These are phyloP conservation scores for Penicillium soppii DNA, from an alignment of 495 filamentous ascomycete species.

Conservation along the genomic window DNA sequence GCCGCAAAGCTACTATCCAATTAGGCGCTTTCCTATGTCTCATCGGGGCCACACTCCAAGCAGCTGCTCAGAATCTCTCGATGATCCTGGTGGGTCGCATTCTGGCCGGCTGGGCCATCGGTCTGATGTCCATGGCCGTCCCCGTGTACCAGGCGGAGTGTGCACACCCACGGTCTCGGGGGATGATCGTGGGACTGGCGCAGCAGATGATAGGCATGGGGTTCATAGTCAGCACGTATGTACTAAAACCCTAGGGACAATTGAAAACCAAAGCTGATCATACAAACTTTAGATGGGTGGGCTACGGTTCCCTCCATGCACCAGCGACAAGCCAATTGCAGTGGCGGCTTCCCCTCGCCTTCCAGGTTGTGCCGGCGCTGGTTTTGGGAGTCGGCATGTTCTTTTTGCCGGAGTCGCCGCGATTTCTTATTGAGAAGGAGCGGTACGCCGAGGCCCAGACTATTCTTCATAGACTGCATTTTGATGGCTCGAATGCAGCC, in stretches of 20 bases:
- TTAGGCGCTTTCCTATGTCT: conserved; percentile 55
- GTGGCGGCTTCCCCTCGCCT: conserved; percentile 57
- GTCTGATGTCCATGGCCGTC: conserved; percentile 56
- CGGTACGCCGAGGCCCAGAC: conserved; percentile 44
- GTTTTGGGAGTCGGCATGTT: conserved; percentile 47
- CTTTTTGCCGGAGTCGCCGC: conserved; percentile 56
- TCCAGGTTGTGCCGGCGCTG: conserved; percentile 48
- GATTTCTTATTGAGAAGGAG: conserved; percentile 53
- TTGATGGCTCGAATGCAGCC: conserved; percentile 45
- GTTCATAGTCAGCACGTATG: conserved; percentile 51
- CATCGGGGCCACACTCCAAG: conserved; percentile 56
- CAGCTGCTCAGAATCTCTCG: conserved; percentile 48
- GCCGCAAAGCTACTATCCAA: conserved; percentile 55
- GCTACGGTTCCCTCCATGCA: conserved; percentile 51
- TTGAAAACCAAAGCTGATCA: background rate
- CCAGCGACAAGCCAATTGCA: conserved; percentile 43
- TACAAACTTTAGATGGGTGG: conserved; percentile 48
- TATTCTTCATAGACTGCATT: conserved; percentile 51
- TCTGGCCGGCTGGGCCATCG: conserved; percentile 61
- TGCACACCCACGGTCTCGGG: conserved; percentile 51
- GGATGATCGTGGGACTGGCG: conserved; percentile 56
- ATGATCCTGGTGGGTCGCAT: conserved; percentile 64
- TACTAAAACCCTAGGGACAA: background rate
- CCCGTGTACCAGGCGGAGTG: conserved; percentile 59
- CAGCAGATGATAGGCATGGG: conserved; percentile 62